Evolutionary conservation across 2,329 filamentous ascomycete species (phyloP).

Genomic region (Fonsecaea pedrosoi): DNA sequence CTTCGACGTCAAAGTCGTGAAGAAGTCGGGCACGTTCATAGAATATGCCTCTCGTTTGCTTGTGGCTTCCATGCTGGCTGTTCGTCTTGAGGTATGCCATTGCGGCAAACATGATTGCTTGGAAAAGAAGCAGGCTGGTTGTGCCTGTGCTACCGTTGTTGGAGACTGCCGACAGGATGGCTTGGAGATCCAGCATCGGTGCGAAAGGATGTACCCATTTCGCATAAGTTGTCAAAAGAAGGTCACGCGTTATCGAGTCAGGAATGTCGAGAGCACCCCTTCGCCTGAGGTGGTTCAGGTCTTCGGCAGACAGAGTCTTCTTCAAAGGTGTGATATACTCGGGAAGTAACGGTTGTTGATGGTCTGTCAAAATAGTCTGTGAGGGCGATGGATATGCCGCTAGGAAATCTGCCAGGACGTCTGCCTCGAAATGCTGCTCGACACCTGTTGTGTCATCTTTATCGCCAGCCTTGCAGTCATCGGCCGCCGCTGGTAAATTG

Average conservation of each 20-base stretch:
- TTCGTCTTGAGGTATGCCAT: constrained; percentile 85
- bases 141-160: constrained; percentile 72
- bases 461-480: constrained; percentile 42
- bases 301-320: constrained; percentile 75
- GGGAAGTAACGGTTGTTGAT: constrained; percentile 59
- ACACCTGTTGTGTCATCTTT: constrained; percentile 39
- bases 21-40: constrained; percentile 82
- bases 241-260: constrained; percentile 71
- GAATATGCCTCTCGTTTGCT: constrained; percentile 82
- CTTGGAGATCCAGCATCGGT: constrained; percentile 76
- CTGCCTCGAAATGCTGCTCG: constrained; percentile 40
- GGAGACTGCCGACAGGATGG: constrained; percentile 63
- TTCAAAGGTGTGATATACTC: constrained; percentile 82
- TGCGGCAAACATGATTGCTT: constrained; percentile 92
- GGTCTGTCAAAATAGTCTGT: constrained; percentile 55
- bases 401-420: constrained; percentile 53
- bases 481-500: background rate
- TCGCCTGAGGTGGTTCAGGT: constrained; percentile 79
- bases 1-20: constrained; percentile 95
- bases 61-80: constrained; percentile 77
- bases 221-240: constrained; percentile 79
- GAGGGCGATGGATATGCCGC: constrained; percentile 51
- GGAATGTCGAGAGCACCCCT: constrained; percentile 87
- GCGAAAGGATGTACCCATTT: constrained; percentile 94
- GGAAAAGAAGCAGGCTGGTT: constrained; percentile 85